phyloP scores from a whole-genome alignment of 2,329 filamentous ascomycete species.

The Neonectria magnoliae region DNA sequence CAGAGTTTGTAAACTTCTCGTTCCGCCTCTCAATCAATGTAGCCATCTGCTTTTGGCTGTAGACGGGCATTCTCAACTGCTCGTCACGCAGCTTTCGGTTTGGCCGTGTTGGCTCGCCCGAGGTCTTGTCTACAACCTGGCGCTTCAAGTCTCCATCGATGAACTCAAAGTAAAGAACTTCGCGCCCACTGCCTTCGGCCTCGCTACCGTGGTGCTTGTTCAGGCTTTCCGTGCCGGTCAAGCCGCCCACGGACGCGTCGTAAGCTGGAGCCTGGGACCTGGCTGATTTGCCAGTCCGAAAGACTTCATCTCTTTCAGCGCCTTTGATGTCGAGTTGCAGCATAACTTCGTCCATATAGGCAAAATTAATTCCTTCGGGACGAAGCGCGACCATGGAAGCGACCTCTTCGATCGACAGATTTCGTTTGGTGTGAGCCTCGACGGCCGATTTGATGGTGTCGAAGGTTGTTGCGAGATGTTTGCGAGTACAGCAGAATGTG shows the following conservation, averaged over 20 bases:
- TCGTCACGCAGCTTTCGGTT: constrained; percentile 77
- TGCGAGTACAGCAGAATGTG: constrained; percentile 93
- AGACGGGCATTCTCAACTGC: constrained; percentile 90
- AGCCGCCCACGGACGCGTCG: constrained; percentile 66
- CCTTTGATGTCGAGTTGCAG: constrained; percentile 83
- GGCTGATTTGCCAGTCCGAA: constrained; percentile 61
- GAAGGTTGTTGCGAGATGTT: constrained; percentile 91
- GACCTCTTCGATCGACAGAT: constrained; percentile 79
- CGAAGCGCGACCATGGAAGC: constrained; percentile 82
- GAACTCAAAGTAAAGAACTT: constrained; percentile 92
- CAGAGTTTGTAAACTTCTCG: constrained; percentile 79
- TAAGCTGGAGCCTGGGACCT: constrained; percentile 61
- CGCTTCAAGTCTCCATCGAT: constrained; percentile 90
- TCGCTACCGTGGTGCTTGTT: constrained; percentile 37
- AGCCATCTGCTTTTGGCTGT: constrained; percentile 91
- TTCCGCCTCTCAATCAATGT: constrained; percentile 90
- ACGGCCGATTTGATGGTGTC: constrained; percentile 87
- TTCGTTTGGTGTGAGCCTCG: constrained; percentile 79
- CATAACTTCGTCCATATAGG: constrained; percentile 85
- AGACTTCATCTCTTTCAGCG: constrained; percentile 70
- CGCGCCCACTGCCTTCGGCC: constrained; percentile 53
- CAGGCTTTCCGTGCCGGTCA: constrained; percentile 60
- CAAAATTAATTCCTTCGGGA: constrained; percentile 82
- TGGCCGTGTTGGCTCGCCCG: constrained; percentile 75
- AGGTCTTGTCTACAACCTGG: constrained; percentile 77